Evolutionary conservation across 2,329 filamentous ascomycete species (phyloP).

Genomic region (Phaeomoniella chlamydospora): DNA sequence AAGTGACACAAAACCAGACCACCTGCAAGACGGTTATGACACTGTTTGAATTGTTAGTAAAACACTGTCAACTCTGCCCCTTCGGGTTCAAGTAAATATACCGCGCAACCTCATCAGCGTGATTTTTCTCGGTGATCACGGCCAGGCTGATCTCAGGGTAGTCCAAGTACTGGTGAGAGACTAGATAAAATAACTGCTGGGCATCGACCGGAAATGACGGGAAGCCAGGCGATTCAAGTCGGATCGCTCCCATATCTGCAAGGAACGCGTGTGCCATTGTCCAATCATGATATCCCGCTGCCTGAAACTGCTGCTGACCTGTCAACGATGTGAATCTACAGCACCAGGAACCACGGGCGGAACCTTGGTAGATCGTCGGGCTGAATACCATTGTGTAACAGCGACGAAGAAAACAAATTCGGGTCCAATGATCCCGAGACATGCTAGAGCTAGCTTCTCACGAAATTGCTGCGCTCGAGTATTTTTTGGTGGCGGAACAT

Average conservation of each 20-base stretch:
- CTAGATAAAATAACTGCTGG: slow-evolving; percentile 18
- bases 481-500: slow-evolving; percentile 1
- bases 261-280: slow-evolving; percentile 1
- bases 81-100: too few relatives aligned
- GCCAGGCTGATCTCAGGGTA: slow-evolving; percentile 5
- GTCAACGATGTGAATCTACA: too few relatives aligned
- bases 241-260: slow-evolving; percentile 1
- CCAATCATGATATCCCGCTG: slow-evolving; percentile 1
- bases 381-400: background rate
- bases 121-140: slow-evolving; percentile 11
- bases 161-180: slow-evolving; percentile 9
- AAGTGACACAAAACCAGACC: slow-evolving; percentile 10
- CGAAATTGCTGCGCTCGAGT: background rate
- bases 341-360: too few relatives aligned
- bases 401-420: slow-evolving; percentile 1
- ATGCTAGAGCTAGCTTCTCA: slow-evolving; percentile 17
- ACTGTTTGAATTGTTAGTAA: too few relatives aligned
- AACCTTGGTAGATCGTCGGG: background rate
- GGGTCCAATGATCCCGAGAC: slow-evolving; percentile 3
- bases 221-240: background rate
- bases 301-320: too few relatives aligned
- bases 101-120: slow-evolving; percentile 20
- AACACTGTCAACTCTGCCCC: too few relatives aligned
- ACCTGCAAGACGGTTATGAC: slow-evolving; percentile 4
- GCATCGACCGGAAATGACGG: slow-evolving; percentile 1